Percentiles rank a stretch among this genome's conserved stretches.
These are phyloP conservation scores for Hygrophila difformis DNA, from an alignment of 257 asterid genomes.

Conservation along the genomic window DNA sequence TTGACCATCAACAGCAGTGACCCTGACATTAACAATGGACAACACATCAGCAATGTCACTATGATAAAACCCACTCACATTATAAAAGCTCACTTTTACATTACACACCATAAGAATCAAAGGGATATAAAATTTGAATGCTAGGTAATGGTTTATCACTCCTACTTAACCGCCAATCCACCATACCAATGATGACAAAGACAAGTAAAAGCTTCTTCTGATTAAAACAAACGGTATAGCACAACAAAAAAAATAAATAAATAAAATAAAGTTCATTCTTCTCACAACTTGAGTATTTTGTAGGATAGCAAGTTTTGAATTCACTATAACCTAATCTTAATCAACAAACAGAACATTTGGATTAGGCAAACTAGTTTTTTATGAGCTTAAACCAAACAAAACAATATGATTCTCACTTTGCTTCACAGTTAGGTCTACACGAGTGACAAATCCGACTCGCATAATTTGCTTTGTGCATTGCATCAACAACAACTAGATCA, in stretches of 20 bases:
- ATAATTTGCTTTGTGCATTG: slow-evolving; percentile 99
- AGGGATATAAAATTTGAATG: not conserved
- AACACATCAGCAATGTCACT: slow-evolving; percentile 13
- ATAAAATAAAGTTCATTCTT: too few relatives aligned
- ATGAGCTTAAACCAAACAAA: not conserved
- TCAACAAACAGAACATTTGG: not conserved
- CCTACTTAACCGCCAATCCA: not conserved
- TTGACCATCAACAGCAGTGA: slow-evolving; percentile 98
- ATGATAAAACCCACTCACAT: not conserved
- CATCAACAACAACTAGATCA: slow-evolving; percentile 96
- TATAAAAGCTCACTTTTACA: not conserved
- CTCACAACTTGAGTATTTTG: too few relatives aligned
- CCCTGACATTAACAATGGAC: slow-evolving; percentile 46
- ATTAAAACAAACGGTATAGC: not conserved
- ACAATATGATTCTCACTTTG: slow-evolving; percentile 51
- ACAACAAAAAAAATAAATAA: not conserved
- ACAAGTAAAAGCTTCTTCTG: not conserved
- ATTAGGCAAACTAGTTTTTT: not conserved
- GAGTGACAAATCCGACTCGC: slow-evolving; percentile 99
- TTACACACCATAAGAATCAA: slow-evolving; percentile 6
- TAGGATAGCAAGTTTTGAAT: too few relatives aligned
- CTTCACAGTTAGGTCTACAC: slow-evolving; percentile 96
- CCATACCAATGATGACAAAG: not conserved
- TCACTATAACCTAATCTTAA: too few relatives aligned
- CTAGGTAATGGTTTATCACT: not conserved